A percentile compares a stretch with the other conserved stretches of the same genome.
Evolutionary conservation across 176 grass and related monocot species (phyloP).

Genomic region (Carex pumila): DNA sequence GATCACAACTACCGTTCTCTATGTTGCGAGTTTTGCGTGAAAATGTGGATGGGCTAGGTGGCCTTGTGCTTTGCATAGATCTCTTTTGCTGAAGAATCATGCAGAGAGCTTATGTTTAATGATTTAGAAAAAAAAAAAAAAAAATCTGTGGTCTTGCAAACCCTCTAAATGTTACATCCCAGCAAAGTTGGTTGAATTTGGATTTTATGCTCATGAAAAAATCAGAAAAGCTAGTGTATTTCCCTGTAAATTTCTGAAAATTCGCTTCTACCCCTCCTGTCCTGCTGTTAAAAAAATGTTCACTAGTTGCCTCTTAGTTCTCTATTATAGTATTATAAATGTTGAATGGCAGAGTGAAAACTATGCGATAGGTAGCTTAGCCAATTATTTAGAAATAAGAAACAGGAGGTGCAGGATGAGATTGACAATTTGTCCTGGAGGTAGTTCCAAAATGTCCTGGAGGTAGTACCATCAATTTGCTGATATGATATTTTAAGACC

Average conservation of each 20-base stretch:
- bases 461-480: too few relatives aligned
- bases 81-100: slow-evolving; percentile 36
- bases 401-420: neutral
- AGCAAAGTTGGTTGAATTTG: neutral
- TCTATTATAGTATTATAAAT: neutral
- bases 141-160: neutral
- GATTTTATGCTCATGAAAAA: neutral
- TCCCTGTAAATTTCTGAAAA: neutral
- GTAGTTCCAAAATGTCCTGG: neutral
- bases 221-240: neutral
- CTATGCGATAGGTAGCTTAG: neutral
- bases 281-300: neutral
- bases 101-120: neutral
- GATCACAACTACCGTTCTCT: slow-evolving; percentile 26
- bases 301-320: too few relatives aligned
- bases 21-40: slow-evolving; percentile 32
- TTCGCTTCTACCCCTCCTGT: neutral
- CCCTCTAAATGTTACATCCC: neutral
- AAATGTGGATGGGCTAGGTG: slow-evolving; percentile 33
- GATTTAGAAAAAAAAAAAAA: neutral
- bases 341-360: neutral
- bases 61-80: slow-evolving; percentile 27
- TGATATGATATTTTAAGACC: neutral
- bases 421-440: neutral
- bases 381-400: neutral